Base-by-base conservation (phyloP, 2,329 filamentous ascomycete species). In the Fusarium verticillioides region DNA sequence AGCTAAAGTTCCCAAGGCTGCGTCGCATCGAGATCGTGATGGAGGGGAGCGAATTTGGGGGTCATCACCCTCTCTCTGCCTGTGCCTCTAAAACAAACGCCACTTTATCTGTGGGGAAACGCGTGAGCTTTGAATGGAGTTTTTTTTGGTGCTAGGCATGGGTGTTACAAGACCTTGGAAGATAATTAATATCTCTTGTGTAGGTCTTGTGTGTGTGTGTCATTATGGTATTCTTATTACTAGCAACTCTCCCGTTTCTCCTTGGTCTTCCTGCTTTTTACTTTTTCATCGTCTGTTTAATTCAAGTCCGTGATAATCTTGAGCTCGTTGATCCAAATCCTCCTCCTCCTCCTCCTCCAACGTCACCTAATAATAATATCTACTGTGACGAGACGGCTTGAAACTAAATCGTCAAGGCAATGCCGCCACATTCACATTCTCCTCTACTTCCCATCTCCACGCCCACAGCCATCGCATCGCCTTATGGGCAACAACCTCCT, bases 391-490 rank as follows among this genome's bases (percentile, higher is more conserved):
- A 39, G 40, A 65, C 46, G 16, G 32, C 34, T 46, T 21, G 44
- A 40, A n/a, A 28, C 19, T 19, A 36, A 18, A 36, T 18, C 34
- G 34, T 36, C 57, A 58, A 69, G 66, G 66, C 63, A 72, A 73
- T 76, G 75, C 72, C 73, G 21, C 70, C 66, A 23, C 42, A 63
- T 32, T 65, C 72, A 32, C 67, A 65, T 18, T 75, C 76, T 59
- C 76, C 76, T 61, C 75, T 78, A 26, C 76, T 78, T 34, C 76
- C 76, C 72, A 59, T 78, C 72, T 75, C 75, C 34, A 69, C 75
- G 19, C 60, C 72, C 32, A 70, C 76, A 63, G 74, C 75, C 32
- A 59, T 75, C 46, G 73, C 72, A 42, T 66, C 71, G 18, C 65
- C 68, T 10, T 60, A 47, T 23, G 52, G 46, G 13, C 53, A 61